Evolutionary conservation across 148 eudicot species (phyloP), one percentile per base, ranked within the genome.

Genomic region (Cornus suecica): DNA sequence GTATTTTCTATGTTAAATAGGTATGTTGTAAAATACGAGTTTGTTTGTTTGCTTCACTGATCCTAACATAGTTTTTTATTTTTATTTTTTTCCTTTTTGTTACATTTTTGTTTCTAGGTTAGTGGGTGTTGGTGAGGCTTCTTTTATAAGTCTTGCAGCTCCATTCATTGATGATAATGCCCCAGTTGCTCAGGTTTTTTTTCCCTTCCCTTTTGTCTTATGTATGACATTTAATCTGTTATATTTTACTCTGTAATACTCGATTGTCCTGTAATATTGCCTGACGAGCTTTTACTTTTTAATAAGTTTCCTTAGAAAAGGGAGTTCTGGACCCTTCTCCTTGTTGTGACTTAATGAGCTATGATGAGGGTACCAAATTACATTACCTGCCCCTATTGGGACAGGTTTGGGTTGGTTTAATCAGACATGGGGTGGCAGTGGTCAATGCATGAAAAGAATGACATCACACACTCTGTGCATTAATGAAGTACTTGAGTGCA

Each of bases 41-140:
- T 74, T 64, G 8, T 67, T 74, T 31, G 64, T 29, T 64, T 68
- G n/a, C 52, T 51, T 74, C 16, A 42, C 64, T 68, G 56, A 70
- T 81, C 73, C 67, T 61, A 70, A 27, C 20, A 63, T 27, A 11
- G 34, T 26, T 27, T 78, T 24, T 7, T 22, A 23, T 2, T 69
- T 2, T 41, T 15, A 4, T 34, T 58, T 24, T 37, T 78, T 18
- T 8, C 23, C 27, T 4, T 70, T 2, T 42, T 9, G 10, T 34
- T 58, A 29, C 29, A 41, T 58, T 74, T 30, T 72, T 34, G 71
- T 77, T 56, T 34, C 63, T 80, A 95, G 99, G 99, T 86, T 95
- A 76, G 99, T 95, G 70, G 97, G 99, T 85, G 99, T 93, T 65
- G 99, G 99, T 31, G 97, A 95, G 89, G 99, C 99, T 65, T 95